Evolutionary conservation across 164 flowering plant species (phyloP).

Genomic region (Paratinospora sagittata): DNA sequence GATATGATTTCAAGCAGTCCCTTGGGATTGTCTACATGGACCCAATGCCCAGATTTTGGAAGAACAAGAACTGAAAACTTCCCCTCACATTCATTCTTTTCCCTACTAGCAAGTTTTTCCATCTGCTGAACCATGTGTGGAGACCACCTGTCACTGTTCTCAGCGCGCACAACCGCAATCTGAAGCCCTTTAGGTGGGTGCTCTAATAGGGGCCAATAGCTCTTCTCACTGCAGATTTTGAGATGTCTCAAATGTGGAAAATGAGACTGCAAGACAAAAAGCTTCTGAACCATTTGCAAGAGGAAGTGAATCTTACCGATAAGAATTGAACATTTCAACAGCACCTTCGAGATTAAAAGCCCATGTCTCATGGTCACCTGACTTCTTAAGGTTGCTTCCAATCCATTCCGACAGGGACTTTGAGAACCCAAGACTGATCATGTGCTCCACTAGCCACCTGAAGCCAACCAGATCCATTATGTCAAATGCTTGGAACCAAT

Average conservation of each 20-base stretch:
- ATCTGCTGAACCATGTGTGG: constrained; percentile 43
- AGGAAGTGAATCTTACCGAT: constrained; percentile 37
- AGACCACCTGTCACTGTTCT: constrained; percentile 90
- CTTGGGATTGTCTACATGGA: constrained; percentile 90
- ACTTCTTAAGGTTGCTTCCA: constrained; percentile 76
- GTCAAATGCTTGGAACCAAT: not conserved
- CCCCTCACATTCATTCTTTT: constrained; percentile 37
- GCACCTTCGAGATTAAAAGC: constrained; percentile 84
- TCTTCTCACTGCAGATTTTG: constrained; percentile 49
- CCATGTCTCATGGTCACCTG: constrained; percentile 69
- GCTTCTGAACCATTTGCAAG: not conserved
- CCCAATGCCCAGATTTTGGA: constrained; percentile 93
- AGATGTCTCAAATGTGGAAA: not conserved
- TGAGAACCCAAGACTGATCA: constrained; percentile 81
- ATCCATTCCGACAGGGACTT: constrained; percentile 78
- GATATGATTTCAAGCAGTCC: constrained; percentile 78
- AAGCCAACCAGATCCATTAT: not conserved
- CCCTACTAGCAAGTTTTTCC: constrained; percentile 37
- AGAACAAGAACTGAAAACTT: constrained; percentile 62
- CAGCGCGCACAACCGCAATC: constrained; percentile 69
- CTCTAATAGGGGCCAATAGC: constrained; percentile 82
- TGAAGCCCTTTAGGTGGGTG: constrained; percentile 69
- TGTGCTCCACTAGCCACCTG: constrained; percentile 94
- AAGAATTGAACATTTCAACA: constrained; percentile 82
- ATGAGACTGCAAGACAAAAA: not conserved